Evolutionary conservation across 2,329 filamentous ascomycete species (phyloP).

Genomic region (Trichoderma cornu-damae): DNA sequence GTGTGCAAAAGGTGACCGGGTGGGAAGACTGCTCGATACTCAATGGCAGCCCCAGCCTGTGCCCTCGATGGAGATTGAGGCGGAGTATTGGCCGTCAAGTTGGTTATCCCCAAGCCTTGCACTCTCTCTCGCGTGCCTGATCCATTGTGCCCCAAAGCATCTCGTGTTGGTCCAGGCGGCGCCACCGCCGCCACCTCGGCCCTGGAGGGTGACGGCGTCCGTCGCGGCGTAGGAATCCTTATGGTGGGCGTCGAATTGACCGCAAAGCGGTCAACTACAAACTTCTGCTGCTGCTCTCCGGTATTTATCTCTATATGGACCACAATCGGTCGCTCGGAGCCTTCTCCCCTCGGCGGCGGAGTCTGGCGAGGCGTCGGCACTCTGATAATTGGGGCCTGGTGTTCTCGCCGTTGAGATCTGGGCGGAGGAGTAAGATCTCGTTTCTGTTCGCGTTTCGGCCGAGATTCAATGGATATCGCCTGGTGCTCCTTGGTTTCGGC

Average conservation of each 20-base stretch:
- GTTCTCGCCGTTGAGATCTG: background rate
- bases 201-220: slow-evolving; percentile 12
- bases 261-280: slow-evolving; percentile 9
- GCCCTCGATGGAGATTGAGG: slow-evolving; percentile 51
- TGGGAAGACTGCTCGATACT: slow-evolving; percentile 56
- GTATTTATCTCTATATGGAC: slow-evolving; percentile 4
- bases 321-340: slow-evolving; percentile 9
- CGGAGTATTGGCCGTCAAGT: slow-evolving; percentile 39
- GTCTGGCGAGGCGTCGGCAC: slow-evolving; percentile 35
- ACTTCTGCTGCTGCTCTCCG: slow-evolving; percentile 4
- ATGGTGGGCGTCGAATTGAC: slow-evolving; percentile 11
- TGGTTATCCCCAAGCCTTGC: slow-evolving; percentile 36
- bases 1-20: slow-evolving; percentile 44
- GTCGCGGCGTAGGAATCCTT: slow-evolving; percentile 16
- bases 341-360: slow-evolving; percentile 27
- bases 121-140: slow-evolving; percentile 35
- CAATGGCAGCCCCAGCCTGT: slow-evolving; percentile 34
- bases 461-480: slow-evolving; percentile 18
- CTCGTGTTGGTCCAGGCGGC: background rate
- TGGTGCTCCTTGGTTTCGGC: slow-evolving; percentile 4
- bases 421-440: background rate
- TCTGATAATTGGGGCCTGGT: slow-evolving; percentile 34
- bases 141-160: background rate
- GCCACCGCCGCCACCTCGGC: background rate
- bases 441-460: background rate